These are phyloP conservation scores for Naganishia friedmannii DNA, from an alignment of 768 basidiomycete species.

Conservation along the genomic window DNA sequence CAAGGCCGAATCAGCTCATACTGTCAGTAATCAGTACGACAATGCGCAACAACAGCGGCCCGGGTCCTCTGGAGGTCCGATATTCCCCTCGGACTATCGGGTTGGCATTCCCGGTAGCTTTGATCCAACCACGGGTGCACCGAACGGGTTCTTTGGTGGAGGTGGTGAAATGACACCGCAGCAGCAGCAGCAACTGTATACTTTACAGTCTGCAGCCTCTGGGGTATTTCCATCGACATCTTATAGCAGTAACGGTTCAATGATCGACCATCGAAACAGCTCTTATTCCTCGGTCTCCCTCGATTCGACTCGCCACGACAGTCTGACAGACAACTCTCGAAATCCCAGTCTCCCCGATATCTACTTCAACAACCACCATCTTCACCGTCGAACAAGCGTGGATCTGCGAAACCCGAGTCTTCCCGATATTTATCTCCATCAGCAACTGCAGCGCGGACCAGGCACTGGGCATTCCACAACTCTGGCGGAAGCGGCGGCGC, in stretches of 20 bases:
- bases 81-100: slow-evolving; percentile 12
- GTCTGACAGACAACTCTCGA: slow-evolving; percentile 16
- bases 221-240: slow-evolving; percentile 8
- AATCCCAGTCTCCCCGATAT: slow-evolving; percentile 17
- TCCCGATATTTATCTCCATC: slow-evolving; percentile 12
- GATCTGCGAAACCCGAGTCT: slow-evolving; percentile 10
- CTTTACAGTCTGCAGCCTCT: slow-evolving; percentile 7
- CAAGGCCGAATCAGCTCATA: slow-evolving; percentile 8
- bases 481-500: slow-evolving; percentile 10
- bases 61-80: slow-evolving; percentile 14
- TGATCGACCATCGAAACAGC: slow-evolving; percentile 23
- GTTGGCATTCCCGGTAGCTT: neutral
- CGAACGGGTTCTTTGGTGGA: slow-evolving; percentile 6
- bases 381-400: slow-evolving; percentile 2
- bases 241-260: slow-evolving; percentile 14
- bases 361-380: slow-evolving; percentile 9
- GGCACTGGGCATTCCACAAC: slow-evolving; percentile 14
- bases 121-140: slow-evolving; percentile 7
- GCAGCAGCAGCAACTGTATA: slow-evolving; percentile 20
- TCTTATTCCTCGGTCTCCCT: slow-evolving; percentile 27
- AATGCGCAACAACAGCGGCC: slow-evolving; percentile 9
- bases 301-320: slow-evolving; percentile 13
- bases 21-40: neutral
- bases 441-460: slow-evolving; percentile 4
- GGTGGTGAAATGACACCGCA: slow-evolving; percentile 15